Base-by-base conservation (phyloP, 2,329 filamentous ascomycete species). In the Exophiala bonariae region DNA sequence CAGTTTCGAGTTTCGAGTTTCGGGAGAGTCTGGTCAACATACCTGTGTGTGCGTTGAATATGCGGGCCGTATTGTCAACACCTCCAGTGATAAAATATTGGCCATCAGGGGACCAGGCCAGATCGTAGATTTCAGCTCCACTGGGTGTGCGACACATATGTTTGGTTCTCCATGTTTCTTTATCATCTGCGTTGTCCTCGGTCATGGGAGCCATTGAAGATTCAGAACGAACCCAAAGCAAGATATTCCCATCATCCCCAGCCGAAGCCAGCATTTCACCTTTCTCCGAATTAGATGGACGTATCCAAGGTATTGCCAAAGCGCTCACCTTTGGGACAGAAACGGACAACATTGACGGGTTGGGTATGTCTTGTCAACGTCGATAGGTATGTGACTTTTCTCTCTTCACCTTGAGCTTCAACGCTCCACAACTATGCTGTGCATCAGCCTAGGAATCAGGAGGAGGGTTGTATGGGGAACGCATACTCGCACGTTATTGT, bases 71-170 rank as follows among this genome's bases (percentile, higher is more conserved):
- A 66, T 99, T 99, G 73, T 99, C 93, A 91, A 99, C 97, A 72
- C 93, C 97, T 31, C 93, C 93, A 18, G 95, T 96, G 61, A 99
- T 96, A 74, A 99, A 96, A 72, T 95, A 93, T 31, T 85, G 76
- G 31, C 88, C 90, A 68, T 99, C 93, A n/a, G 95, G 95, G 39
- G 93, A 97, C 95, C 93, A 99, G 41, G 93, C 93, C 47, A 99
- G 75, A 68, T 99, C 93, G 71, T 99, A 99, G 58, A 99, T 97
- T 68, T 99, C 93, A 9, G 91, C 89, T 28, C 91, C 92, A 53
- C 59, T 62, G 2, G 87, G 89, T 36, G 91, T 95, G 53, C 93
- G 83, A 69, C 91, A 97, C 93, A 97, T 97, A 66, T 96, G 89
- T 72, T 95, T 97, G 54, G 92, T 87, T 53, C 92, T 80, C 93